Conservation (phyloP, 192 early-diverging fungal genomes). For the Coemansia sp. region DNA sequence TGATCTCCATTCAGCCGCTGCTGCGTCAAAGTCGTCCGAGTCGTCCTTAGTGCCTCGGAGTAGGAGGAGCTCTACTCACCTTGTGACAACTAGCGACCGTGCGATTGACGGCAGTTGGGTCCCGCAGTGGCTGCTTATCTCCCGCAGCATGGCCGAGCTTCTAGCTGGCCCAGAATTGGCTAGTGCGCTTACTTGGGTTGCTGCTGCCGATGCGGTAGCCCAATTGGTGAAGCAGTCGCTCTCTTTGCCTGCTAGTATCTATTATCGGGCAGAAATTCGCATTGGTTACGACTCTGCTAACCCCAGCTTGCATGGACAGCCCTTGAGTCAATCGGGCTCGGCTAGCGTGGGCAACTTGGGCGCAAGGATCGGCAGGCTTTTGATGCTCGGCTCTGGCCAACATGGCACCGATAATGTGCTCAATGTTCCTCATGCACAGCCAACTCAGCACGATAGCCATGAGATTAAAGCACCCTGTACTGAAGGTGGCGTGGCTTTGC, state of each 20-base stretch:
- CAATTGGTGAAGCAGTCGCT: neutral
- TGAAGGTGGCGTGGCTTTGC: neutral
- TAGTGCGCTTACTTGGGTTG: neutral
- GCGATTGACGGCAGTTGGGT: constrained; percentile 29
- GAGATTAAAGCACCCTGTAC: neutral
- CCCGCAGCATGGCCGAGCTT: constrained; percentile 25
- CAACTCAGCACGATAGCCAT: neutral
- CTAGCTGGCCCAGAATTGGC: neutral
- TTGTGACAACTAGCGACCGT: neutral
- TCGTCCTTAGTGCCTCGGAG: neutral
- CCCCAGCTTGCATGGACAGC: neutral
- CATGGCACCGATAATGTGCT: neutral
- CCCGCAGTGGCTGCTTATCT: constrained; percentile 32
- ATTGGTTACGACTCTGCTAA: neutral
- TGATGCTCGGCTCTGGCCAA: constrained; percentile 20
- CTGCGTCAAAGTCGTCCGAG: neutral
- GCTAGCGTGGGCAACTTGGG: constrained; percentile 19
- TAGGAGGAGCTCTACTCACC: neutral
- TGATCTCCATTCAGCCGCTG: constrained; percentile 20
- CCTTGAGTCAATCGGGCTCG: neutral
- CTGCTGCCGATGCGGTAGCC: neutral
- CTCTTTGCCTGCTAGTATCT: neutral
- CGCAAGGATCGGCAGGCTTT: constrained; percentile 44
- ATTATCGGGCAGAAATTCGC: constrained; percentile 4
- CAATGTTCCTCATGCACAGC: neutral